Evolutionary conservation across 768 basidiomycete species (phyloP).

Genomic region (Mycena maculata): DNA sequence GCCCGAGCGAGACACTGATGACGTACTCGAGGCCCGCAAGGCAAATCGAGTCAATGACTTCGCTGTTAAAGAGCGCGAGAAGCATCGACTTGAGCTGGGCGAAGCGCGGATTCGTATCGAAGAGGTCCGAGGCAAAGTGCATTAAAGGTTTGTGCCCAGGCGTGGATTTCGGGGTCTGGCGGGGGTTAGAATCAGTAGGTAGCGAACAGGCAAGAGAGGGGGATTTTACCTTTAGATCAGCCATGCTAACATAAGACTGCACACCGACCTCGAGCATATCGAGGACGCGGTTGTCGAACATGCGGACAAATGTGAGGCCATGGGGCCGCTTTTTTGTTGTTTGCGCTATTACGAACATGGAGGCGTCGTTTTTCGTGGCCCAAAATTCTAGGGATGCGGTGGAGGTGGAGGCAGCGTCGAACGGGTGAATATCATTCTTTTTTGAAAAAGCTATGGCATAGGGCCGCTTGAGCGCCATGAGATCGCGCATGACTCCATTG

Average conservation of each 20-base stretch:
- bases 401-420: conserved; percentile 74
- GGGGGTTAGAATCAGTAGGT: neutral
- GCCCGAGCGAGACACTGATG: conserved; percentile 78
- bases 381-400: conserved; percentile 88
- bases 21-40: conserved; percentile 89
- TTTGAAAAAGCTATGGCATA: conserved; percentile 92
- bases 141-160: conserved; percentile 92
- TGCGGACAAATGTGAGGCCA: conserved; percentile 85
- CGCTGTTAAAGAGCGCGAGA: conserved; percentile 90
- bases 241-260: conserved; percentile 82
- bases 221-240: conserved; percentile 79
- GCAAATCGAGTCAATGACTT: conserved; percentile 85
- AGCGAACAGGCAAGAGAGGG: neutral
- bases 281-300: conserved; percentile 85
- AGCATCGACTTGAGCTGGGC: conserved; percentile 92
- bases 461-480: conserved; percentile 95
- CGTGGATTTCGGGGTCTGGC: conserved; percentile 87
- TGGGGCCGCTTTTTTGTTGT: conserved; percentile 96
- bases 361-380: conserved; percentile 93
- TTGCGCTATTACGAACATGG: conserved; percentile 89
- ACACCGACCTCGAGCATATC: conserved; percentile 98
- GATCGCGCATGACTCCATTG: conserved; percentile 85
- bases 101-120: conserved; percentile 94
- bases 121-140: conserved; percentile 95
- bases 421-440: conserved; percentile 91